Conservation (phyloP, 208 protist species). For the Willaertia magna region DNA sequence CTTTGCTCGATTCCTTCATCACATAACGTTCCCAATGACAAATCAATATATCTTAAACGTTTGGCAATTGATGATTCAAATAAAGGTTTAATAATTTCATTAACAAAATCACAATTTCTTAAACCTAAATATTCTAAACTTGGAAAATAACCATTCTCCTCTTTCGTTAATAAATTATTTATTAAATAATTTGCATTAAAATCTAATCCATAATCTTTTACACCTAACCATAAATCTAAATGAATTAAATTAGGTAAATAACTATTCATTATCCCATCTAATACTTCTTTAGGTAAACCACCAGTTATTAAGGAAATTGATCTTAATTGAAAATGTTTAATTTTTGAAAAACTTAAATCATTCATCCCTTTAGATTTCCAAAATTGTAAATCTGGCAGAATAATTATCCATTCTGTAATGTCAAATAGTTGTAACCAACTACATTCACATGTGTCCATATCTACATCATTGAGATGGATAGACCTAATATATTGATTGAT, state of each 20-base stretch:
- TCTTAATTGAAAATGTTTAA: not conserved
- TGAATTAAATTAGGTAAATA: not conserved
- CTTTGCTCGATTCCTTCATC: not conserved
- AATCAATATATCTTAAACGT: not conserved
- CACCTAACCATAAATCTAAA: not conserved
- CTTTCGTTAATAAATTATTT: not conserved
- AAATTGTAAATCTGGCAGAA: not conserved
- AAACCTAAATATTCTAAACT: not conserved
- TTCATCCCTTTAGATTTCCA: not conserved
- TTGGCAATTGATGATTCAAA: not conserved
- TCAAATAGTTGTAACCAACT: too few relatives aligned
- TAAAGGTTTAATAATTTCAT: not conserved
- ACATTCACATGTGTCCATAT: too few relatives aligned
- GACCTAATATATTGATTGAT: too few relatives aligned
- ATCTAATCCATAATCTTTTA: not conserved
- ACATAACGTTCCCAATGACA: not conserved
- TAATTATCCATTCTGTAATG: not conserved
- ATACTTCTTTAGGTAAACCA: not conserved
- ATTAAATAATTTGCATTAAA: not conserved
- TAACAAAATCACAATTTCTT: not conserved
- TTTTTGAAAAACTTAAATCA: not conserved
- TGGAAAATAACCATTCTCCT: not conserved
- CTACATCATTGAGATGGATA: too few relatives aligned
- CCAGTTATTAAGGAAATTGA: not conserved
- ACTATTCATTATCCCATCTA: not conserved